phyloP scores from a whole-genome alignment of 2,329 filamentous ascomycete species.

The Sporothrix globosa region DNA sequence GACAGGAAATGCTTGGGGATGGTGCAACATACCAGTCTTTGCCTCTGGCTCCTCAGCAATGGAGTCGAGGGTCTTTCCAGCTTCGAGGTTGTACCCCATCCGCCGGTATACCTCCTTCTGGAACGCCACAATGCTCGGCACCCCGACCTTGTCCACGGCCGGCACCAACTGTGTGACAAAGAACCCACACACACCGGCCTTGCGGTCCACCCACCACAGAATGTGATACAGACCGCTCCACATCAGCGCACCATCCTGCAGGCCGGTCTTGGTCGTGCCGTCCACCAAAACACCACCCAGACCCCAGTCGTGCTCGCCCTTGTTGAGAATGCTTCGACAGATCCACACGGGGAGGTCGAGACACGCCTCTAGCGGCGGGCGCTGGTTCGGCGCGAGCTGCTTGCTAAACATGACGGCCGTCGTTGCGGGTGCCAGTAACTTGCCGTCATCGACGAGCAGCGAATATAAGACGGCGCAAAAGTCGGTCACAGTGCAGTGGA shows the following conservation, averaged over 20 bases:
- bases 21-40: background rate
- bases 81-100: slow-evolving; percentile 9
- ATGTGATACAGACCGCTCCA: slow-evolving; percentile 40
- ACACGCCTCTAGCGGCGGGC: slow-evolving; percentile 32
- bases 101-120: slow-evolving; percentile 30
- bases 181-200: slow-evolving; percentile 38
- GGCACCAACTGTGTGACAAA: slow-evolving; percentile 39
- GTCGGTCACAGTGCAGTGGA: slow-evolving; percentile 35
- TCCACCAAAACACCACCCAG: slow-evolving; percentile 38
- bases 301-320: slow-evolving; percentile 39
- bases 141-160: slow-evolving; percentile 28
- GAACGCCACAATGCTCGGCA: slow-evolving; percentile 26
- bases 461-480: slow-evolving; percentile 37
- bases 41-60: background rate
- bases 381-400: slow-evolving; percentile 33
- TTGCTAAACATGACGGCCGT: slow-evolving; percentile 37
- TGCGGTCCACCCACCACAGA: slow-evolving; percentile 39
- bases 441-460: slow-evolving; percentile 39
- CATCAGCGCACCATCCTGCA: slow-evolving; percentile 37
- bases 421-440: slow-evolving; percentile 34
- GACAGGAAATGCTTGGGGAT: background rate
- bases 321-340: slow-evolving; percentile 36
- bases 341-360: slow-evolving; percentile 37
- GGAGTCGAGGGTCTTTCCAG: background rate
- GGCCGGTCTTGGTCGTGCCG: slow-evolving; percentile 31